Evolutionary conservation across 2,329 filamentous ascomycete genomes (phyloP).

Genomic region (Penicillium sp.): DNA sequence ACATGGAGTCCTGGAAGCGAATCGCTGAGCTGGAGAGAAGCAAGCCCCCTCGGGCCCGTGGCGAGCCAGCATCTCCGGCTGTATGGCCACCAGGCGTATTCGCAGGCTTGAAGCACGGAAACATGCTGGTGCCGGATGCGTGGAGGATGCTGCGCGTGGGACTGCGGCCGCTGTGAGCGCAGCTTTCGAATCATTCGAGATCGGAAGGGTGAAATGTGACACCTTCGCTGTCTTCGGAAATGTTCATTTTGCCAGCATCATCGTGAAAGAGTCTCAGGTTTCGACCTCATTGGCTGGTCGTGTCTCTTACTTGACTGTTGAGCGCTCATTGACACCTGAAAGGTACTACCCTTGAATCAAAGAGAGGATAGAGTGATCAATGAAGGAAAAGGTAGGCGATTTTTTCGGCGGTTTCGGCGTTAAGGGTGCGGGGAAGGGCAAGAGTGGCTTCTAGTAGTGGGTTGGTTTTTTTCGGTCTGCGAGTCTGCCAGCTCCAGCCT

Average conservation of each 20-base stretch:
- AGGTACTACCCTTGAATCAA: neutral
- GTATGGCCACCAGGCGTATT: neutral
- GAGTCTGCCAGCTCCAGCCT: neutral
- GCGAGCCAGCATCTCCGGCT: neutral
- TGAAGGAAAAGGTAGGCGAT: too few species aligned
- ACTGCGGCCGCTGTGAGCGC: conserved; percentile 15
- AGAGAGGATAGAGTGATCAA: neutral
- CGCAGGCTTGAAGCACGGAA: neutral
- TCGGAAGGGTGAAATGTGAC: neutral
- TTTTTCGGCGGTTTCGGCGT: neutral
- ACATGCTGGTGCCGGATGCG: neutral
- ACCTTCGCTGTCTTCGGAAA: conserved; percentile 1
- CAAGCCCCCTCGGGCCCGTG: neutral
- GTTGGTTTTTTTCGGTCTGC: neutral
- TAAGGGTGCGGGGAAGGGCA: neutral
- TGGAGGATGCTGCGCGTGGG: conserved; percentile 8
- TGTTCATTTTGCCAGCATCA: conserved; percentile 10
- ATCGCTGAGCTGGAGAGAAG: neutral
- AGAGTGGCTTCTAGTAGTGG: too few species aligned
- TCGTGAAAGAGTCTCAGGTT: neutral
- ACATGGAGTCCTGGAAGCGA: neutral
- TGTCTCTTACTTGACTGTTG: neutral
- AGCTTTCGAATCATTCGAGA: conserved; percentile 4
- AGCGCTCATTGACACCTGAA: neutral
- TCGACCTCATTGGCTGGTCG: neutral